Base-by-base conservation (phyloP, 768 basidiomycete species). In the Amanita muscaria region DNA sequence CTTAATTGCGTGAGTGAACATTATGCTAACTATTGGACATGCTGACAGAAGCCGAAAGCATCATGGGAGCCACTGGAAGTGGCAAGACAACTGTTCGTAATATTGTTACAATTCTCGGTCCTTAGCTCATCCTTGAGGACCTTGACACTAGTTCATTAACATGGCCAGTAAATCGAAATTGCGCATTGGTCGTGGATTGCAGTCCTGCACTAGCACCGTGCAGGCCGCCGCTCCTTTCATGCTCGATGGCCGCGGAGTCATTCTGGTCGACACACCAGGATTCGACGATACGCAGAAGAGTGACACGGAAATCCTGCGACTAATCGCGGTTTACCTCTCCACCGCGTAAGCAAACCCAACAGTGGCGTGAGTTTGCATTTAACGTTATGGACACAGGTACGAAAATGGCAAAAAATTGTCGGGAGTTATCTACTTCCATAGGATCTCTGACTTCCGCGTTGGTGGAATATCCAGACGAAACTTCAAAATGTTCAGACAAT, bases 241-340 rank as follows among this genome's bases (percentile, higher is more conserved):
- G 18, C 53, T 76, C 9, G 67, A 72, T 31, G 72, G 67, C 2
- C 58, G 57, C 8, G 53, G 43, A 12, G 62, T 79, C 29, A 68
- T 59, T 0, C 55, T 80, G 14, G 67, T 80, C 34, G 79, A 80
- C 50, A 80, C 78, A 0, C 77, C 78, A 0, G 78, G 78, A 5
- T 79, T 79, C 46, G 77, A 77, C 49, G 76, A 79, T 51, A 72
- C 74, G 3, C 63, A 56, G 3, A 63, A 61, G 38, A 70, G 64
- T 36, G 76, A 77, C 40, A 63, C 68, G 0, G 71, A 70, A 12
- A 58, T 77, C 11, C 57, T 77, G 29, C 67, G 63, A 32, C 66
- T 73, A 65, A 76, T 77, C 21, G 69, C 75, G 1, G 47, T 68
- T 35, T 67, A 63, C 47, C 55, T 70, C 32, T 53, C 61, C 4